phyloP scores from a whole-genome alignment of 345 rosid species.

The Cardamine occulta region DNA sequence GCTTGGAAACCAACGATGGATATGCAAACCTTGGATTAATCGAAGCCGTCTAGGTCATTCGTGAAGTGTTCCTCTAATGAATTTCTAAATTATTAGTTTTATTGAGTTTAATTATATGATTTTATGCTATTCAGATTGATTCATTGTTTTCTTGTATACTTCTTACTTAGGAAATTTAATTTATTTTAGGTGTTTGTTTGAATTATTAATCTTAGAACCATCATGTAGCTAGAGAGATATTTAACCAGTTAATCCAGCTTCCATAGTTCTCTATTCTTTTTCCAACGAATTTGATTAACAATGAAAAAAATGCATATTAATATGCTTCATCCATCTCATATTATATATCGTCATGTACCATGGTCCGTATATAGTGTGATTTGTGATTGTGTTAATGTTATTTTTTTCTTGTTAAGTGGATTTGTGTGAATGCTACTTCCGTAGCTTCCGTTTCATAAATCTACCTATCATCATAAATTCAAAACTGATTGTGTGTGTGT shows the following conservation, averaged over 20 bases:
- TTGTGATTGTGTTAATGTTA: too few species aligned
- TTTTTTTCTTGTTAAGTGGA: too few species aligned
- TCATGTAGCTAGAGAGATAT: neutral
- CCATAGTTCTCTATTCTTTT: neutral
- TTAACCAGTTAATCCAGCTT: neutral
- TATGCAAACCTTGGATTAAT: slow-evolving; percentile 6
- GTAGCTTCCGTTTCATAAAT: neutral
- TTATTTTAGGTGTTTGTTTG: neutral
- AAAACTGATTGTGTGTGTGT: too few species aligned
- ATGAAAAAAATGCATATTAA: too few species aligned
- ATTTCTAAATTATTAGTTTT: neutral
- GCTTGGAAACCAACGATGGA: slow-evolving; percentile 32
- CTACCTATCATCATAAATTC: too few species aligned
- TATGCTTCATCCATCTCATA: neutral
- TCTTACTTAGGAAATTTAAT: neutral
- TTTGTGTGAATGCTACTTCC: neutral
- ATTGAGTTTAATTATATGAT: slow-evolving; percentile 14
- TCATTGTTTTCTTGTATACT: slow-evolving; percentile 17
- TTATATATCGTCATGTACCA: too few species aligned
- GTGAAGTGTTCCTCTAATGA: slow-evolving; percentile 6
- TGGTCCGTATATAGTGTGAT: too few species aligned
- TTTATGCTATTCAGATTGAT: slow-evolving; percentile 19
- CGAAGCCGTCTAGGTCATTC: slow-evolving; percentile 17
- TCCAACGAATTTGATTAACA: neutral
- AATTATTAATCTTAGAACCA: neutral